Evolutionary conservation across 495 filamentous ascomycete species (phyloP).

Genomic region (Chaetomidium leptoderma): DNA sequence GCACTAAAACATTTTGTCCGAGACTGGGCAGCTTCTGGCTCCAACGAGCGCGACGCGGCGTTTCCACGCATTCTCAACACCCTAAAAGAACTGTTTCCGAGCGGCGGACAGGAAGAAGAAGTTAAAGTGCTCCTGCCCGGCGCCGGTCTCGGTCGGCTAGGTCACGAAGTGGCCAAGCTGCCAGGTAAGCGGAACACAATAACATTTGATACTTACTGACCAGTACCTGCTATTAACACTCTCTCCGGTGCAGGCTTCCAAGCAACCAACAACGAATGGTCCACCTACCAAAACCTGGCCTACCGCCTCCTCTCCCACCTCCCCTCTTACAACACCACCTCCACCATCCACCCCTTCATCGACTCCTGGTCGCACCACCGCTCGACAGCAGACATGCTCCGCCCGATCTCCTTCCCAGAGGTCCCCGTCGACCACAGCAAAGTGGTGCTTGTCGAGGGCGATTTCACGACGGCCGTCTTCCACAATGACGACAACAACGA

Average conservation of each 20-base stretch:
- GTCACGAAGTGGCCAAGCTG: slow-evolving; percentile 37
- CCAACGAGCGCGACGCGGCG: slow-evolving; percentile 35
- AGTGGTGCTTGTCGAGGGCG: slow-evolving; percentile 39
- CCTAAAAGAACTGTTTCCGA: slow-evolving; percentile 23
- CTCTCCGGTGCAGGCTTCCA: too few species aligned
- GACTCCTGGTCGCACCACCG: slow-evolving; percentile 46
- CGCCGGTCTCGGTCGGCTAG: slow-evolving; percentile 42
- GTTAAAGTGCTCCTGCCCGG: slow-evolving; percentile 41
- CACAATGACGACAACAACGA: too few species aligned
- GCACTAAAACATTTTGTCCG: slow-evolving; percentile 47
- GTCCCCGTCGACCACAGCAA: slow-evolving; percentile 17
- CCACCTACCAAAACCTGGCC: slow-evolving; percentile 40
- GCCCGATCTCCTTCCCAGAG: slow-evolving; percentile 38
- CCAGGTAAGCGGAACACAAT: neutral
- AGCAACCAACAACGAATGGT: slow-evolving; percentile 44
- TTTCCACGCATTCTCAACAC: slow-evolving; percentile 37
- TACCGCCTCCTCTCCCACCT: slow-evolving; percentile 29
- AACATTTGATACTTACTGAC: too few species aligned
- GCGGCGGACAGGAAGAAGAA: slow-evolving; percentile 8
- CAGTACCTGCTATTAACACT: too few species aligned
- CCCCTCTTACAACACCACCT: neutral
- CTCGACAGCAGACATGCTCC: slow-evolving; percentile 37
- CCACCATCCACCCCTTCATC: slow-evolving; percentile 42
- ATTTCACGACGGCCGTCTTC: slow-evolving; percentile 39
- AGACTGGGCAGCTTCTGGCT: slow-evolving; percentile 43